phyloP scores from a whole-genome alignment of 805 yeast genomes.

The Candida insectalens region DNA sequence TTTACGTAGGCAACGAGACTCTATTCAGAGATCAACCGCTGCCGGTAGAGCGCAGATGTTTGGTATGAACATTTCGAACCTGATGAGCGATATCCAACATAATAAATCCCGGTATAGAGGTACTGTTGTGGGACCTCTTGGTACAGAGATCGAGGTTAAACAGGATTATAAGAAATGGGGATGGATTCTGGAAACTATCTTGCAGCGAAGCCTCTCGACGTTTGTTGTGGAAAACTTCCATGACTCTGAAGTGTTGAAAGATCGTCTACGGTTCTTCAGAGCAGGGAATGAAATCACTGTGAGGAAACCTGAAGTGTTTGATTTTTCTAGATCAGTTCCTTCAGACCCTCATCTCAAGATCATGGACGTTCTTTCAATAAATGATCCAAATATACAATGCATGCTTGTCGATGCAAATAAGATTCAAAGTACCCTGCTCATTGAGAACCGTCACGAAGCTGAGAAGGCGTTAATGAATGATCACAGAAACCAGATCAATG shows the following conservation, averaged over 20 bases:
- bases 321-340: slow-evolving; percentile 39
- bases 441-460: slow-evolving; percentile 42
- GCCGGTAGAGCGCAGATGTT: too few relatives aligned
- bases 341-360: slow-evolving; percentile 33
- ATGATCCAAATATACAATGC: slow-evolving; percentile 44
- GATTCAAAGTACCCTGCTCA: slow-evolving; percentile 51
- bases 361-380: slow-evolving; percentile 50
- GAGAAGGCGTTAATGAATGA: slow-evolving; percentile 29
- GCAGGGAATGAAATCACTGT: slow-evolving; percentile 33
- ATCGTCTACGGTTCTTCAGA: slow-evolving; percentile 23
- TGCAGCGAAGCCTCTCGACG: slow-evolving; percentile 42
- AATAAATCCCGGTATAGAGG: slow-evolving; percentile 29
- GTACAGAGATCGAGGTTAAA: slow-evolving; percentile 48
- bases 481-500: slow-evolving; percentile 16
- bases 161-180: slow-evolving; percentile 46
- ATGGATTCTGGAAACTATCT: slow-evolving; percentile 44
- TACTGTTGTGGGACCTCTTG: slow-evolving; percentile 76
- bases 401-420: slow-evolving; percentile 53
- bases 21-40: too few relatives aligned
- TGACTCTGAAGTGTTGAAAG: slow-evolving; percentile 42
- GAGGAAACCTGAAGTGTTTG: slow-evolving; percentile 48
- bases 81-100: slow-evolving; percentile 32
- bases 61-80: slow-evolving; percentile 27
- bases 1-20: neutral
- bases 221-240: slow-evolving; percentile 58